A percentile compares a stretch with the other conserved stretches of the same genome.
These are phyloP conservation scores for Pseudonitzschia multiseries DNA, from an alignment of 108 stramenopile species.

Conservation along the genomic window DNA sequence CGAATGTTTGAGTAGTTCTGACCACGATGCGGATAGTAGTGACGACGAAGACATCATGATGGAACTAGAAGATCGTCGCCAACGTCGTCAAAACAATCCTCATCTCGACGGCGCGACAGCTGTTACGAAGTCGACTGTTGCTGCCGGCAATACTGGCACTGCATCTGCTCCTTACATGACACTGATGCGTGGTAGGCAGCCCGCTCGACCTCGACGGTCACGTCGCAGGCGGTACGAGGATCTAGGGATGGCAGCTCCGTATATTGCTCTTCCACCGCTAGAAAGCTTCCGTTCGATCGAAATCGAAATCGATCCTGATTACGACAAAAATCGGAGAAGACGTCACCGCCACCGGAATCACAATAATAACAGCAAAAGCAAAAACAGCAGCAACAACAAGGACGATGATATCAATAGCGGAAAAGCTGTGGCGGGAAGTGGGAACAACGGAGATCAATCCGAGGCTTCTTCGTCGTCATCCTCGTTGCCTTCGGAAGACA, in stretches of 20 bases:
- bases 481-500: conserved; percentile 41
- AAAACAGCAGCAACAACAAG: not conserved
- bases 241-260: conserved; percentile 28
- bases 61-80: conserved; percentile 13
- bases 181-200: conserved; percentile 33
- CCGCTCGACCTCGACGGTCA: conserved; percentile 29
- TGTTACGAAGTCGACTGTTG: conserved; percentile 6
- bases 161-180: conserved; percentile 26
- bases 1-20: conserved; percentile 69
- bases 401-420: not conserved
- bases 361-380: conserved; percentile 11
- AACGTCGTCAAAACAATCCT: conserved; percentile 3
- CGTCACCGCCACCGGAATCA: conserved; percentile 1
- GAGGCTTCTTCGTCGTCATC: conserved; percentile 35
- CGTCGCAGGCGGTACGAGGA: conserved; percentile 35
- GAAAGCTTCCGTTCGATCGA: conserved; percentile 37
- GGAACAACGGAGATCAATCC: conserved; percentile 10
- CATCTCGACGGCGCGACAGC: conserved; percentile 21
- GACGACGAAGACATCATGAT: conserved; percentile 53
- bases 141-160: not conserved
- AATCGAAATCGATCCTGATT: conserved; percentile 40
- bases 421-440: not conserved
- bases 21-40: conserved; percentile 73
- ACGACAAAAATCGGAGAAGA: conserved; percentile 12
- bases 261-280: conserved; percentile 36